A percentile compares a stretch with the other conserved stretches of the same genome.
Conservation (phyloP, 352 stramenopile species). For the Phytophthora quininea region DNA sequence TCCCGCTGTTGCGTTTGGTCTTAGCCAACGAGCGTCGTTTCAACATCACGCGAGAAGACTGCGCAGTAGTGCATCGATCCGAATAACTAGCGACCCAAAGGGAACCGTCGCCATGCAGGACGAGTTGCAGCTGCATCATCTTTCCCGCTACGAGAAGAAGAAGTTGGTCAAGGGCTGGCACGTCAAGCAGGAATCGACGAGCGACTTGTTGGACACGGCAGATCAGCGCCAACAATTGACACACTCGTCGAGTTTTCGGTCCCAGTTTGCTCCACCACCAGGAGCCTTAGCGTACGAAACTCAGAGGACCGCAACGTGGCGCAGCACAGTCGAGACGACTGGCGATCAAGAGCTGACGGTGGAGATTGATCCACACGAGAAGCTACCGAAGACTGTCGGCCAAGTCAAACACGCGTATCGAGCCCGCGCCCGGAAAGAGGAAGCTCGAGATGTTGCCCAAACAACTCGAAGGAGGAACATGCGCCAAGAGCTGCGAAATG, state of each 20-base stretch:
- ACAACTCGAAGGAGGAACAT: slow-evolving; percentile 17
- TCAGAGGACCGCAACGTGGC: slow-evolving; percentile 12
- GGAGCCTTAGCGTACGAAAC: slow-evolving; percentile 26
- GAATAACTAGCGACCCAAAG: slow-evolving; percentile 23
- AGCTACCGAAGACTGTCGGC: slow-evolving; percentile 39
- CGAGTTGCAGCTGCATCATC: slow-evolving; percentile 22
- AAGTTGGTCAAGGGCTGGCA: slow-evolving; percentile 40
- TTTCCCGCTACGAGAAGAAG: slow-evolving; percentile 48
- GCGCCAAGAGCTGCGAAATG: slow-evolving; percentile 15
- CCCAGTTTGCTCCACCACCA: slow-evolving; percentile 23
- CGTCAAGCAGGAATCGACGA: slow-evolving; percentile 3
- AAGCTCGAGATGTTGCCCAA: slow-evolving; percentile 27
- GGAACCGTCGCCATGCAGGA: slow-evolving; percentile 19
- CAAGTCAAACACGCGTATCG: slow-evolving; percentile 56
- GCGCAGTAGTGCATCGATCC: not conserved
- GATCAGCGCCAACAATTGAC: slow-evolving; percentile 1
- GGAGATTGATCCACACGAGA: slow-evolving; percentile 11
- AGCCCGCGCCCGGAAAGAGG: slow-evolving; percentile 38
- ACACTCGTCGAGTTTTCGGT: slow-evolving; percentile 9
- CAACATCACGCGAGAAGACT: slow-evolving; percentile 18
- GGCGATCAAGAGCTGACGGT: not conserved
- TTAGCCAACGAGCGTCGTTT: slow-evolving; percentile 25
- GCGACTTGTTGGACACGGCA: not conserved
- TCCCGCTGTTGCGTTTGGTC: not conserved
- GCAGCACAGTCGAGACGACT: slow-evolving; percentile 8